Conservation (phyloP, 768 basidiomycete species). For the Lactifluus rugatus region DNA sequence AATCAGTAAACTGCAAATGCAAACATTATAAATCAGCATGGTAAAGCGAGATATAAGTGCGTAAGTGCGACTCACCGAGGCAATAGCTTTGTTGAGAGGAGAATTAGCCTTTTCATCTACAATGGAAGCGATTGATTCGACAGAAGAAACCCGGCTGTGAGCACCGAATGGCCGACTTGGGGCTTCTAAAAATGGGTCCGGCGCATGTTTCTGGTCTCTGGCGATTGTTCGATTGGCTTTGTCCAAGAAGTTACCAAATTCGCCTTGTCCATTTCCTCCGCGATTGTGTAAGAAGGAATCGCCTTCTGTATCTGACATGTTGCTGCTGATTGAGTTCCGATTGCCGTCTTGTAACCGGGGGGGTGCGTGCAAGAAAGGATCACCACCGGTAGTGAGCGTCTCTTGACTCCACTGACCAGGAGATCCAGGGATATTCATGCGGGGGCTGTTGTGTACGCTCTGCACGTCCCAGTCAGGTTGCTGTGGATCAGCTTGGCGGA, state of each 20-base stretch:
- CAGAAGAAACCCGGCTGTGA: slow-evolving; percentile 72
- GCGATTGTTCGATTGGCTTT: slow-evolving; percentile 79
- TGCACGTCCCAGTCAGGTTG: slow-evolving; percentile 70
- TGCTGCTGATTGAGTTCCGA: slow-evolving; percentile 32
- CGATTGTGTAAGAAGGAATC: slow-evolving; percentile 42
- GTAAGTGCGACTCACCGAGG: slow-evolving; percentile 45
- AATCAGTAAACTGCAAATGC: slow-evolving; percentile 74
- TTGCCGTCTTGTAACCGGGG: slow-evolving; percentile 26
- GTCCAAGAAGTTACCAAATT: slow-evolving; percentile 73
- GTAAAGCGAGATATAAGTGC: background rate
- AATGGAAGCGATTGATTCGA: slow-evolving; percentile 88
- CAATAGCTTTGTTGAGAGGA: slow-evolving; percentile 88
- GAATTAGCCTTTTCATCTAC: slow-evolving; percentile 87
- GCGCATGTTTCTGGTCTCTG: slow-evolving; percentile 63
- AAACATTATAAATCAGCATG: slow-evolving; percentile 7
- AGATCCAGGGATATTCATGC: slow-evolving; percentile 36
- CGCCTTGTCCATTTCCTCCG: slow-evolving; percentile 28
- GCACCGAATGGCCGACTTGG: slow-evolving; percentile 70
- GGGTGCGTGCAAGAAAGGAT: slow-evolving; percentile 31
- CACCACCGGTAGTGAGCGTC: slow-evolving; percentile 40
- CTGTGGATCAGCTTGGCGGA: slow-evolving; percentile 48
- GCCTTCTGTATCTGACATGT: slow-evolving; percentile 49
- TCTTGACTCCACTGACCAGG: slow-evolving; percentile 60
- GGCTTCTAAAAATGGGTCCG: slow-evolving; percentile 81
- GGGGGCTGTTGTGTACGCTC: slow-evolving; percentile 40